Conservation (phyloP, 179 eudicot genomes). For the Silene noctiflora region DNA sequence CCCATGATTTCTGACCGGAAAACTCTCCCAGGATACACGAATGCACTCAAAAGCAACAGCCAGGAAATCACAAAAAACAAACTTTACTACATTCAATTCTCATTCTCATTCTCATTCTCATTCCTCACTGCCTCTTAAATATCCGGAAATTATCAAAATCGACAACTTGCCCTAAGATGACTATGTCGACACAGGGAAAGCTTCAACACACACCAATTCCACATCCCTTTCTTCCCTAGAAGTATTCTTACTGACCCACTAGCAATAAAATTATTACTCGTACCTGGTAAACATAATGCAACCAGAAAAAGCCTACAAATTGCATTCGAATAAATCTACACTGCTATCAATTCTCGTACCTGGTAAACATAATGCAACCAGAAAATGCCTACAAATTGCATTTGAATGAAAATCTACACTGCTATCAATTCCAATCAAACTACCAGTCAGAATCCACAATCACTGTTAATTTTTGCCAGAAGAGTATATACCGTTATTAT, state of each 20-base stretch:
- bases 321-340: constrained; percentile 1
- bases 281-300: background rate
- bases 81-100: constrained; percentile 12
- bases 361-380: too few species aligned
- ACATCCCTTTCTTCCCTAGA: constrained; percentile 30
- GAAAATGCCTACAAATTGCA: too few species aligned
- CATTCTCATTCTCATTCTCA: background rate
- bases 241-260: constrained; percentile 16
- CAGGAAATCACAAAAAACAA: constrained; percentile 30
- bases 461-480: background rate
- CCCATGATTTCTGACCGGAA: constrained; percentile 25
- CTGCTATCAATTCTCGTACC: constrained; percentile 18
- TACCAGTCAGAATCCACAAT: constrained; percentile 28
- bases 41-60: constrained; percentile 27
- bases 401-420: too few species aligned
- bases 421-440: constrained; percentile 9
- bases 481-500: too few species aligned
- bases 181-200: constrained; percentile 22
- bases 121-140: background rate
- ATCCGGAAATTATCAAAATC: background rate
- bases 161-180: background rate
- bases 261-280: background rate
- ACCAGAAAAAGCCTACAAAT: constrained; percentile 19
- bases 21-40: constrained; percentile 18
- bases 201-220: constrained; percentile 21